Conservation (phyloP, 2,329 filamentous ascomycete species). For the Kalaharituber pfeilii region DNA sequence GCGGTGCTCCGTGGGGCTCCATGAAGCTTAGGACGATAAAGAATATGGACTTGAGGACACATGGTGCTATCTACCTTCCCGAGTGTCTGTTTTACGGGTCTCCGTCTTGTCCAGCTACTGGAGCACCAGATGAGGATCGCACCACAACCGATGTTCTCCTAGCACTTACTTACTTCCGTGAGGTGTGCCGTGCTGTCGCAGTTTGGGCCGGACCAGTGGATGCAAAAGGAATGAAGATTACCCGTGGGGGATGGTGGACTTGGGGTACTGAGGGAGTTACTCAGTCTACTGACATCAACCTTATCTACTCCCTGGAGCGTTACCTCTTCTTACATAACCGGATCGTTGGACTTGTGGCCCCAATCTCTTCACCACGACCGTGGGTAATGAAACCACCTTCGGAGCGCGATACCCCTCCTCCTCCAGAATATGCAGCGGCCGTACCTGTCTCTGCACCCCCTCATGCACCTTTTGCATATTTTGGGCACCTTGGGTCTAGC, state of each 20-base stretch:
- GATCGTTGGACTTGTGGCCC: neutral
- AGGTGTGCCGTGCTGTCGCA: neutral
- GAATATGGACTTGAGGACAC: neutral
- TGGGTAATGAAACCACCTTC: too few species aligned
- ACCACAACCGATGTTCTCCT: neutral
- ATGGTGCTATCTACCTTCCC: neutral
- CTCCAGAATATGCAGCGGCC: too few species aligned
- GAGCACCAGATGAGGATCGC: neutral
- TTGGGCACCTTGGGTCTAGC: too few species aligned
- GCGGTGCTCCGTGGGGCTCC: neutral
- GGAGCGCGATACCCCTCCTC: too few species aligned
- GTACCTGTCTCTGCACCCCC: too few species aligned
- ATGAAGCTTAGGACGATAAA: neutral
- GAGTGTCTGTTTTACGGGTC: neutral
- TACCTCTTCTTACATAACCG: neutral
- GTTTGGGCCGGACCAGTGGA: neutral
- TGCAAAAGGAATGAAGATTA: neutral
- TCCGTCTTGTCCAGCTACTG: neutral
- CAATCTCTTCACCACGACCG: too few species aligned
- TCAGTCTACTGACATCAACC: neutral
- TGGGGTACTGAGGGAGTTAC: neutral
- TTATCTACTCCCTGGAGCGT: neutral
- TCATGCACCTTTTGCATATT: too few species aligned
- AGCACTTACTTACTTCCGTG: neutral
- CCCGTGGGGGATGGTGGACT: neutral